Conservation (phyloP, 148 eudicot species). For the Pharnaceum exiguum region DNA sequence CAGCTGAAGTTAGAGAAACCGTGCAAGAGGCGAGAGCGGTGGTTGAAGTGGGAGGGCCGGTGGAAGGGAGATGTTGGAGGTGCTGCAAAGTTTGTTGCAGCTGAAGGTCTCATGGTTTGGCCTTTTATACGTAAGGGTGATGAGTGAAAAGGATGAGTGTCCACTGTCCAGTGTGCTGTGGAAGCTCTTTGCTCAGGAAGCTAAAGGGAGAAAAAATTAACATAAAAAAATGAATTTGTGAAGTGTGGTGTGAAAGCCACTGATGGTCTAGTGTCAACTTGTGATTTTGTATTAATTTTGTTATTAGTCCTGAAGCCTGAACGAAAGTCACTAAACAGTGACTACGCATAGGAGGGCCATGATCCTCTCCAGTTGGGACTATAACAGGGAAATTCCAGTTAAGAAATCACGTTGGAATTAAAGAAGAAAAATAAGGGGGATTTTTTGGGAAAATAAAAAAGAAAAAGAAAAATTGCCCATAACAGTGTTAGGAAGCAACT, state of each 20-base stretch:
- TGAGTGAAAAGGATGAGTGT: neutral
- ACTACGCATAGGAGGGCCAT: too few species aligned
- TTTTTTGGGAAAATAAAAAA: too few species aligned
- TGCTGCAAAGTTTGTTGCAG: neutral
- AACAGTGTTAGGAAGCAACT: too few species aligned
- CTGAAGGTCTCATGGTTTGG: neutral
- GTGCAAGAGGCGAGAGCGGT: neutral
- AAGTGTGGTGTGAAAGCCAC: slow-evolving; percentile 19
- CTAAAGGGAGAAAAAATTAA: neutral
- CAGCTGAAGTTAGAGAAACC: neutral
- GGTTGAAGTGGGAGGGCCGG: neutral
- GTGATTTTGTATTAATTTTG: slow-evolving; percentile 1
- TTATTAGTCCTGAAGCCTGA: neutral
- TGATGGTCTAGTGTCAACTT: slow-evolving; percentile 5
- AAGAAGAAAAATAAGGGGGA: too few species aligned
- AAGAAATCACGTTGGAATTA: too few species aligned
- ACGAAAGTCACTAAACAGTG: too few species aligned
- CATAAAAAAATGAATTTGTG: too few species aligned
- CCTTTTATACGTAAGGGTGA: slow-evolving; percentile 4
- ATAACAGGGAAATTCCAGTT: too few species aligned
- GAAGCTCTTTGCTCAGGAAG: slow-evolving; percentile 26
- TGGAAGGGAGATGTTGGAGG: neutral
- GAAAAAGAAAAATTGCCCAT: too few species aligned
- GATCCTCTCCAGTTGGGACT: too few species aligned
- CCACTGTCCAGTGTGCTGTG: too few species aligned